Evolutionary conservation across 2,329 filamentous ascomycete species (phyloP), one percentile per base, ranked within the genome.

Genomic region (Tolypocladium inflatum): DNA sequence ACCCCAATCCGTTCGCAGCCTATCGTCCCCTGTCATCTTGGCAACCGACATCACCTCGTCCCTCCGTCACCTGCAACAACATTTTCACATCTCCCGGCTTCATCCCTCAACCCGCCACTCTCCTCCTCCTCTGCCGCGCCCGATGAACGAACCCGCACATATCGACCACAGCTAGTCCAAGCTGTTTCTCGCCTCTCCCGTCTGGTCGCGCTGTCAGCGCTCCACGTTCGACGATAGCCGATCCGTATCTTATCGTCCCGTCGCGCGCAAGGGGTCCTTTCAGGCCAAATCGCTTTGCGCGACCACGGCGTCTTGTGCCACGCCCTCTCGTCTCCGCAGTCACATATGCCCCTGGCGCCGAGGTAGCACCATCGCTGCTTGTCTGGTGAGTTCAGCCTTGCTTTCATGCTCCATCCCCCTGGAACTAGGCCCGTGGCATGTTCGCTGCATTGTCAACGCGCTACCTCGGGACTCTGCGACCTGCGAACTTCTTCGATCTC

Each of bases 141-240:
- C 53, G 50, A 61, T 61, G 59, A 62, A 35, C 57, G 55, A 54
- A 8, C 57, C 42, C 23, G 55, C 52, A 35, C 37, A 45, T 50
- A 33, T 56, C 57, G 55, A 59, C 59, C 57, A 51, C 33, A 61
- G 59, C 59, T 61, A 58, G 56, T 17, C 23, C 33, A 13, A 43
- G 54, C 54, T 45, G 23, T 9, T n/a, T 19, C 7, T 21, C 9
- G 30, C 38, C 39, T 41, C 41, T 51, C 30, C 17, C 26, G 48
- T 35, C 48, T 35, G 10, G 48, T 4, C 30, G 17, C 39, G 48
- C 48, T 26, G 26, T n/a, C 9, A 43, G 8, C 19, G 41, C 37
- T 15, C 37, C 15, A 38, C 37, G 13, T 38, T 38, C 37, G 15
- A 38, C 37, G 37, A 38, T 15, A 17, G 37, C 37, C 37, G 37